Evolutionary conservation across 2,329 filamentous ascomycete genomes (phyloP), one percentile per base, ranked within the genome.

Genomic region (Diaporthe vexans): DNA sequence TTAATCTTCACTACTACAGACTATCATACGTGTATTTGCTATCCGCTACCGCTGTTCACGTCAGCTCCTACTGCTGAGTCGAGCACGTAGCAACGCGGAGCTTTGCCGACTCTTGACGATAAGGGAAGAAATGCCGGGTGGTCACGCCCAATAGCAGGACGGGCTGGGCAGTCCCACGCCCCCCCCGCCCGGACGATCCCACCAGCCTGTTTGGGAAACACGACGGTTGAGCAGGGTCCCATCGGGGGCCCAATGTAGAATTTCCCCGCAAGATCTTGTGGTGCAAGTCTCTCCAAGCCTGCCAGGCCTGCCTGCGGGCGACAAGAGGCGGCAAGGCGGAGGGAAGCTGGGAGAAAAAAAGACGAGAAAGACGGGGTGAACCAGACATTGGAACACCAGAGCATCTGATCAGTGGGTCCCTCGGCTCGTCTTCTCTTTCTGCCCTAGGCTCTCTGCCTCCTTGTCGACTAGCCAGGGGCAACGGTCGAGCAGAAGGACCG

Each of bases 391-490:
- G 37, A 40, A 57, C 5, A 11, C 8, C 46, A 51, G 46, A 51
- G 48, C 69, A 71, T 71, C 56, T 71, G 69, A 52, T 61, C 69
- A 61, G 69, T 71, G 69, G 69, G n/a, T 57, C 24, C 69, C 48
- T 71, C 56, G 56, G 69, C 69, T 59, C 68, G 40, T 46, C 68
- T 37, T 48, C 37, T 71, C 26, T 29, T 59, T 71, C 57, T 52
- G 54, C 68, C 54, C 51, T 51, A 58, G 26, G 68, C 46, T 52
- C 54, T 37, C 29, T 37, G 21, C 56, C 46, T 52, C 8, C 15
- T 46, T 52, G 56, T 59, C 54, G 57, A 43, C 68, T 71, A 71
- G 69, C 69, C 69, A 71, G 69, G 69, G 69, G 69, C 56, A 71
- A 61, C 40, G 63, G 63, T 54, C 48, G 63, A 68, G 48, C 63